Evolutionary conservation across 2,329 filamentous ascomycete species (phyloP), one percentile per base, ranked within the genome.

Genomic region (Dothiorella sarmentorum): DNA sequence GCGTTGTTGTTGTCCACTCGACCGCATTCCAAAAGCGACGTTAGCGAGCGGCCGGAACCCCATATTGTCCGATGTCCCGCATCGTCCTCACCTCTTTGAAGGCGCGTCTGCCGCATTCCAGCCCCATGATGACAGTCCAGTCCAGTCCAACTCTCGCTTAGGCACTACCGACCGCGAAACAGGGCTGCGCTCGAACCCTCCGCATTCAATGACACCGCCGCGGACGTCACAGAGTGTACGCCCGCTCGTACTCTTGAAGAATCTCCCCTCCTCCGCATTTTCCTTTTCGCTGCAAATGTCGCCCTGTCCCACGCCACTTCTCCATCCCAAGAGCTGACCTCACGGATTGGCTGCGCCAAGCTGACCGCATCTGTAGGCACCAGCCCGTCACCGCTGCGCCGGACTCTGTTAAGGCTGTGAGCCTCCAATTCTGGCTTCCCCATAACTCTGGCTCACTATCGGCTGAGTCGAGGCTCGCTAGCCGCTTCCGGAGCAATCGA

Each of bases 341-440:
- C n/a, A n/a, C 49, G 33, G 49, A 53, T 53, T 35, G 49, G 33
- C 35, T 20, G 49, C n/a, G 20, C 49, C 49, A 53, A 40, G 49
- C 49, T 53, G 49, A 53, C 49, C 35, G 22, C 49, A n/a, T 51
- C 45, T 40, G 49, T 53, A 53, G 49, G 49, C 49, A 29, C 49
- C 49, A 53, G 49, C 33, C 49, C 33, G 17, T 35, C 45, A 13
- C 45, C 45, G 45, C 45, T 3, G 17, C 45, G 17, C 45, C 45
- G 45, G 45, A 35, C 20, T 49, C 44, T 20, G 35, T 53, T 53
- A 53, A 53, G 49, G 49, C 35, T 42, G 35, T 53, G 49, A 53
- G 49, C 49, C 35, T 53, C 49, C 49, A 53, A 7, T 40, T 27
- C 33, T 40, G 22, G 22, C 33, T 35, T n/a, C 13, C 29, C 31